These are phyloP conservation scores for Cucurbita argyrosperma DNA, from an alignment of 306 rosid genomes.

Conservation along the genomic window DNA sequence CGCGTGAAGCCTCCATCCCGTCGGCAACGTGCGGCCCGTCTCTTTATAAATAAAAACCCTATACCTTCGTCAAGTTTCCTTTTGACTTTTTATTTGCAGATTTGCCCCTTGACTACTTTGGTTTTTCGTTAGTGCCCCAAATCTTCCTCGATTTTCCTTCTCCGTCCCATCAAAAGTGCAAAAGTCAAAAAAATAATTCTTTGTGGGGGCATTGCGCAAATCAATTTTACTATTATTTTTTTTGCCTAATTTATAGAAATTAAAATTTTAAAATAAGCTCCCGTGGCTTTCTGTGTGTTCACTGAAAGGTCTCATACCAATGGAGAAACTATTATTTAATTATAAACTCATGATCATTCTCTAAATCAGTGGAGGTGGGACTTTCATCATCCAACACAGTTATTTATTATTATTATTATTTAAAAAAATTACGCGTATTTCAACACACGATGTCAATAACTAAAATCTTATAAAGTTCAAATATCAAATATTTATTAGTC, in stretches of 20 bases:
- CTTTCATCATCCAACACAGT: no score
- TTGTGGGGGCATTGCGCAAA: neutral
- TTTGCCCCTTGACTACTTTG: neutral
- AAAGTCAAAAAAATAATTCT: neutral
- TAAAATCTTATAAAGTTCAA: no score
- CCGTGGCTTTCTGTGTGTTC: no score
- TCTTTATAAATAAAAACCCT: neutral
- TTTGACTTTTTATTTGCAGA: neutral
- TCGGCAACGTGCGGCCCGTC: neutral
- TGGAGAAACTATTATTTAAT: no score
- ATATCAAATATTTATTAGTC: no score
- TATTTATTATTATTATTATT: no score
- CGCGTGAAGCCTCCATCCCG: neutral
- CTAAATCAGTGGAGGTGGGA: no score
- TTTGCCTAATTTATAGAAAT: neutral
- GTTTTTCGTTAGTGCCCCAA: neutral
- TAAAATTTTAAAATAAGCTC: no score
- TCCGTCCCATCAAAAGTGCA: neutral
- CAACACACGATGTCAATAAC: no score
- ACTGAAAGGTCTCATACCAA: no score
- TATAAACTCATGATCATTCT: no score
- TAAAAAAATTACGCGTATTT: no score
- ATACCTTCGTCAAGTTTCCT: neutral
- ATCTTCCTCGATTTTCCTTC: neutral
- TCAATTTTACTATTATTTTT: neutral